phyloP scores from a whole-genome alignment of 345 rosid genomes.

The Aurinia saxatilis region DNA sequence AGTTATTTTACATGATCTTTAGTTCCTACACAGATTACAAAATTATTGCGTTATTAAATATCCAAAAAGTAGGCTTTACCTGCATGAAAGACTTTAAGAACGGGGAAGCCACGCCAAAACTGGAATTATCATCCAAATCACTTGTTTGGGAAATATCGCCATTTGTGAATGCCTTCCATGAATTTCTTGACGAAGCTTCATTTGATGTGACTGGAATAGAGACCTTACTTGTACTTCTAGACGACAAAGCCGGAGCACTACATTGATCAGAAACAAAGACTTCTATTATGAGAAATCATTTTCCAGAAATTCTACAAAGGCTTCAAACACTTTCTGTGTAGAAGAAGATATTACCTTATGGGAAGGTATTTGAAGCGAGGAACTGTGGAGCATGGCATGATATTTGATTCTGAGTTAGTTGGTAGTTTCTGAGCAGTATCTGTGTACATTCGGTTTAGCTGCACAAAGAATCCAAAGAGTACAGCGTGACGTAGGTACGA shows the following conservation, averaged over 20 bases:
- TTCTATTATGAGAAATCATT: not conserved
- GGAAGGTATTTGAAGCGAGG: constrained; percentile 98
- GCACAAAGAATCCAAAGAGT: constrained; percentile 97
- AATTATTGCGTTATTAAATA: not conserved
- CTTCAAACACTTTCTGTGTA: constrained; percentile 1
- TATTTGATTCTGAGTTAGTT: constrained; percentile 83
- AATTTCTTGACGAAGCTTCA: constrained; percentile 49
- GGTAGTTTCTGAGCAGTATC: constrained; percentile 87
- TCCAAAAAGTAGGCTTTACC: constrained; percentile 32
- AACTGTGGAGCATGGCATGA: constrained; percentile 85
- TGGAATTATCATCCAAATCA: constrained; percentile 57
- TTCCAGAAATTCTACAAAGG: not conserved
- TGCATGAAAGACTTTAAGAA: constrained; percentile 91
- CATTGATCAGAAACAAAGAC: not conserved
- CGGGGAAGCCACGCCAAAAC: constrained; percentile 82
- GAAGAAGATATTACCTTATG: constrained; percentile 52
- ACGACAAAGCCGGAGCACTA: constrained; percentile 85
- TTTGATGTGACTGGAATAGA: constrained; percentile 43
- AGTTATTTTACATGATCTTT: not conserved
- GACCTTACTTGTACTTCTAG: constrained; percentile 57
- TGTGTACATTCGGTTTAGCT: constrained; percentile 83
- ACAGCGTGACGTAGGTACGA: constrained; percentile 90
- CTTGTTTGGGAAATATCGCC: constrained; percentile 60
- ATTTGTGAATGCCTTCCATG: constrained; percentile 60
- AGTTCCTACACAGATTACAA: not conserved